Evolutionary conservation across 2,329 filamentous ascomycete genomes (phyloP).

Genomic region (Stagonosporopsis tanaceti): DNA sequence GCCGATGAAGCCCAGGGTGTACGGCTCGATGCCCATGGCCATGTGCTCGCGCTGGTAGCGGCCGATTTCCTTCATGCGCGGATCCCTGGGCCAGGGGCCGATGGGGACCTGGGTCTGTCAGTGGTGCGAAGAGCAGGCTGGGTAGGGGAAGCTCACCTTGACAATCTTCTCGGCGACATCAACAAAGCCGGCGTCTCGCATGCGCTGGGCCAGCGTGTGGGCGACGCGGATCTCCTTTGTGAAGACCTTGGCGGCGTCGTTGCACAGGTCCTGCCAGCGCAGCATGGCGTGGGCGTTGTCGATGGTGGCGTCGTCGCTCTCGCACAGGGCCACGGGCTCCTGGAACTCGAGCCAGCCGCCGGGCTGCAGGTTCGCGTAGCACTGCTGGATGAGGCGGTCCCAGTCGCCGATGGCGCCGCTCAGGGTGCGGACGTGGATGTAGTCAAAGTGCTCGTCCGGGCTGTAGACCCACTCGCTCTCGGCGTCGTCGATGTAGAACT

Average conservation of each 20-base stretch:
- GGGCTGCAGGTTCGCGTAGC: constrained; percentile 38
- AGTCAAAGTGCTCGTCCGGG: constrained; percentile 46
- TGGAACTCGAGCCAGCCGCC: constrained; percentile 50
- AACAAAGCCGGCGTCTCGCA: constrained; percentile 44
- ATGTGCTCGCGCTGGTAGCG: constrained; percentile 50
- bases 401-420: constrained; percentile 44
- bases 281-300: constrained; percentile 31
- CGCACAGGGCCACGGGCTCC: constrained; percentile 43
- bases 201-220: constrained; percentile 33
- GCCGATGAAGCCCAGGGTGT: constrained; percentile 47
- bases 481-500: constrained; percentile 54
- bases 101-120: constrained; percentile 39
- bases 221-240: constrained; percentile 39
- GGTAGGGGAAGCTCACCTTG: constrained; percentile 30
- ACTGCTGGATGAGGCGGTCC: constrained; percentile 37
- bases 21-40: constrained; percentile 47
- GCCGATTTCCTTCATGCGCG: constrained; percentile 60
- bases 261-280: constrained; percentile 41
- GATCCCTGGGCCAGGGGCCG: constrained; percentile 57
- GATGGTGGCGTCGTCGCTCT: constrained; percentile 44
- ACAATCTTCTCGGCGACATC: constrained; percentile 45
- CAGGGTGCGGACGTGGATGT: constrained; percentile 45
- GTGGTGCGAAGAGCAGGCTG: background rate
- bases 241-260: constrained; percentile 38
- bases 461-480: constrained; percentile 51